phyloP scores from a whole-genome alignment of 495 filamentous ascomycete species.

The Eremomyces bilateralis region DNA sequence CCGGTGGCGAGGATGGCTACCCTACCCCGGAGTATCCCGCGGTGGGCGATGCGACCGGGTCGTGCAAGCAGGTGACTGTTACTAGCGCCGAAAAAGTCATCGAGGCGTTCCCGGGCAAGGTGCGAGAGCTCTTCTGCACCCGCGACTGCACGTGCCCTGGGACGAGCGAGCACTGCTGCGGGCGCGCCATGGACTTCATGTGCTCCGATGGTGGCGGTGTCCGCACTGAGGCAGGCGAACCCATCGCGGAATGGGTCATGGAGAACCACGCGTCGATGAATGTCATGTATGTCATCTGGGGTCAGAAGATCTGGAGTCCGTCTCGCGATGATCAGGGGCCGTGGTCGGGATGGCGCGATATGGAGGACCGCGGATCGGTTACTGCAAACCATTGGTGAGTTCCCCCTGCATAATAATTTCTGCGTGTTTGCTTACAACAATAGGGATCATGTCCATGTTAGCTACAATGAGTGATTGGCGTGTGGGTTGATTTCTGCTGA shows the following conservation, averaged over 20 bases:
- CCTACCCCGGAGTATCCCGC: constrained; percentile 13
- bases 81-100: constrained; percentile 18
- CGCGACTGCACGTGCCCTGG: constrained; percentile 15
- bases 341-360: constrained; percentile 21
- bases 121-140: constrained; percentile 20
- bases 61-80: constrained; percentile 20
- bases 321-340: constrained; percentile 14
- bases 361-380: too few relatives aligned
- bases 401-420: too few relatives aligned
- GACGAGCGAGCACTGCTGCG: constrained; percentile 21
- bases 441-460: too few relatives aligned
- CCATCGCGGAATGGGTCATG: constrained; percentile 27
- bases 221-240: constrained; percentile 16
- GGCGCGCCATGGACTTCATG: constrained; percentile 24
- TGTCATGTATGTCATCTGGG: constrained; percentile 28
- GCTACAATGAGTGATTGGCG: too few relatives aligned
- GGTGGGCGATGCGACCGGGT: constrained; percentile 14
- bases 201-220: constrained; percentile 19
- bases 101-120: constrained; percentile 15
- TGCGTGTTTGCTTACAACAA: too few relatives aligned
- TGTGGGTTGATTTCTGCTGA: too few relatives aligned
- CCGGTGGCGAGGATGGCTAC: constrained; percentile 16
- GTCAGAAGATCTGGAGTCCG: constrained; percentile 25
- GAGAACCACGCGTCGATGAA: constrained; percentile 18
- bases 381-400: too few relatives aligned